phyloP scores from a whole-genome alignment of 768 basidiomycete species.

The Leccinum truebloodii region DNA sequence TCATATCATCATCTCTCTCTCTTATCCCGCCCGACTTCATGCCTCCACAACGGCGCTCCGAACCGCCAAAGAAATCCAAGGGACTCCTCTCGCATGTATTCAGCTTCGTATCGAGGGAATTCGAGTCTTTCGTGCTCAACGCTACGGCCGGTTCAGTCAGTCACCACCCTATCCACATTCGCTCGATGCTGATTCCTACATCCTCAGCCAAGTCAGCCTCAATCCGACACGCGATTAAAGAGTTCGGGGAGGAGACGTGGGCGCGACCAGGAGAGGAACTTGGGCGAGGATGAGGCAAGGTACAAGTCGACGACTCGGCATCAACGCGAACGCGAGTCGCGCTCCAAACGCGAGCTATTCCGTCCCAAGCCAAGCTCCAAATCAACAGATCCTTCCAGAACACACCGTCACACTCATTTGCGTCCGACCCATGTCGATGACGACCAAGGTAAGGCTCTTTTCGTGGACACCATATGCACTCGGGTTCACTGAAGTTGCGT shows the following conservation, averaged over 20 bases:
- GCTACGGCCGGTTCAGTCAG: conserved; percentile 48
- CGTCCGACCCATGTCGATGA: conserved; percentile 5
- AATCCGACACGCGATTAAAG: conserved; percentile 15
- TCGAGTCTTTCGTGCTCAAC: conserved; percentile 67
- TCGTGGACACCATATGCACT: background rate
- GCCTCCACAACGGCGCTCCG: conserved; percentile 13
- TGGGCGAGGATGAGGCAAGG: conserved; percentile 16
- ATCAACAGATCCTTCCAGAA: conserved; percentile 16
- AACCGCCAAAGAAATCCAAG: conserved; percentile 5
- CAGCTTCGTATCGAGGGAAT: conserved; percentile 67
- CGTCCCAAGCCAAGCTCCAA: conserved; percentile 25
- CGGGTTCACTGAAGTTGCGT: conserved; percentile 8
- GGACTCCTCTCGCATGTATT: conserved; percentile 66
- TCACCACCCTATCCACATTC: background rate
- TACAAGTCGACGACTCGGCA: conserved; percentile 10
- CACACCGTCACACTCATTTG: background rate
- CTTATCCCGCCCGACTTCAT: conserved; percentile 3
- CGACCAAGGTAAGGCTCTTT: conserved; percentile 23
- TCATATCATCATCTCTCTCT: background rate
- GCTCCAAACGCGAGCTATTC: conserved; percentile 5
- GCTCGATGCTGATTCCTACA: conserved; percentile 6
- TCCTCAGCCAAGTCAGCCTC: conserved; percentile 19
- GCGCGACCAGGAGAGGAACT: conserved; percentile 10
- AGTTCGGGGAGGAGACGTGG: conserved; percentile 8
- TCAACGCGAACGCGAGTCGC: conserved; percentile 12